phyloP scores from a whole-genome alignment of 139 green algal genomes.

The Nannochloris sp. region DNA sequence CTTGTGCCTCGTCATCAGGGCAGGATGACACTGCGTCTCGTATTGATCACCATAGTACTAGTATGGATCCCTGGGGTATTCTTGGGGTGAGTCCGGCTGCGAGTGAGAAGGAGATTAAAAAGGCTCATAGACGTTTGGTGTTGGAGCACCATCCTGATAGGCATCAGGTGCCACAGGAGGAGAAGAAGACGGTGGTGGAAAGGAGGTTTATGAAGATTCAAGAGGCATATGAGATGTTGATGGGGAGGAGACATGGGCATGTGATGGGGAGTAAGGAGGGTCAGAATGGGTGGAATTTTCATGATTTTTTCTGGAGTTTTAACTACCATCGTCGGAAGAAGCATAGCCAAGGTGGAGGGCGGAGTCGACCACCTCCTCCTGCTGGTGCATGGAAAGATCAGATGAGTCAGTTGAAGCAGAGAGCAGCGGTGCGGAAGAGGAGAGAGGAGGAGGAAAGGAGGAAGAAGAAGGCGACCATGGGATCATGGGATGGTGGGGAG shows the following conservation, averaged over 20 bases:
- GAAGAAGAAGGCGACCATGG: neutral
- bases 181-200: slow-evolving; percentile 5
- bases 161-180: neutral
- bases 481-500: neutral
- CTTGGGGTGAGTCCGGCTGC: slow-evolving; percentile 19
- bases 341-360: neutral
- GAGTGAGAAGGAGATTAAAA: slow-evolving; percentile 23
- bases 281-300: slow-evolving; percentile 20
- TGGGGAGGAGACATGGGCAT: slow-evolving; percentile 19
- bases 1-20: neutral
- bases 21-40: neutral
- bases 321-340: neutral
- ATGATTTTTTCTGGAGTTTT: slow-evolving; percentile 36
- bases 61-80: slow-evolving; percentile 15
- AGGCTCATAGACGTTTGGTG: slow-evolving; percentile 26
- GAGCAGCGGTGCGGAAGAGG: slow-evolving; percentile 19
- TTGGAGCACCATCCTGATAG: slow-evolving; percentile 27
- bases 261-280: neutral
- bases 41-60: neutral
- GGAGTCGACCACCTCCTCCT: neutral
- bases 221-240: slow-evolving; percentile 33
- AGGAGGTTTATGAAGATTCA: slow-evolving; percentile 26
- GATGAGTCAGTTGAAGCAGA: slow-evolving; percentile 17
- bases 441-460: neutral
- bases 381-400: slow-evolving; percentile 5